Evolutionary conservation across 140 eudicot genomes (phyloP), one percentile per base, ranked within the genome.

Genomic region (Flaveria floridana): DNA sequence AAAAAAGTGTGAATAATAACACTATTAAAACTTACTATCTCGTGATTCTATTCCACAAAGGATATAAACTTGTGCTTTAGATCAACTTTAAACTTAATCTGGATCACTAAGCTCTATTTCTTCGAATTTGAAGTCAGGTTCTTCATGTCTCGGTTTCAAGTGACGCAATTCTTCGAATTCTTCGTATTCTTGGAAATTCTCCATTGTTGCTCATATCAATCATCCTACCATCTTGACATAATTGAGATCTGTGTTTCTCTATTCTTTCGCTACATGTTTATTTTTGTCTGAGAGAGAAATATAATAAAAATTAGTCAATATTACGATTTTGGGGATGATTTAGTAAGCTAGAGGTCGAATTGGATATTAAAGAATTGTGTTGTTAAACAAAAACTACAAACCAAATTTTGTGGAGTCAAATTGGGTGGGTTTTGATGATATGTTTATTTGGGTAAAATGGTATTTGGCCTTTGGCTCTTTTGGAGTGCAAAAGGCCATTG

Each of bases 101-200:
- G 6, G 6, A 30, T 30, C 37, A 30, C 37, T 30, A 0, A 3
- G 37, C 13, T 18, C 12, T 2, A 19, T 0, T 74, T 82, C 50
- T 80, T 84, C 34, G 72, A 71, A 67, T 63, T 26, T 46, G 82
- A 69, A 25, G 76, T 75, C 57, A 70, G 56, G 53, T 72, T 87
- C 70, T 39, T 52, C 23, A 52, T 71, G 59, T 53, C 19, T 47
- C 72, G 75, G 81, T 85, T 82, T 0, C 62, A 76, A 16, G 81
- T 78, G 21, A 87, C 76, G 83, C 79, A 86, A 64, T 88, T 84
- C 63, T 88, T 85, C 64, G 81, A 65, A 68, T 79, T 87, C 50
- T 84, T 70, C 86, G 84, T 88, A 79, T 57, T 86, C 63, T 76
- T 37, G 91, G 91, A 46, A 75, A 81, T 46, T 66, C 75, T 68